phyloP scores from a whole-genome alignment of 2,329 filamentous ascomycete species.

The Hymenoscyphus infarciens region DNA sequence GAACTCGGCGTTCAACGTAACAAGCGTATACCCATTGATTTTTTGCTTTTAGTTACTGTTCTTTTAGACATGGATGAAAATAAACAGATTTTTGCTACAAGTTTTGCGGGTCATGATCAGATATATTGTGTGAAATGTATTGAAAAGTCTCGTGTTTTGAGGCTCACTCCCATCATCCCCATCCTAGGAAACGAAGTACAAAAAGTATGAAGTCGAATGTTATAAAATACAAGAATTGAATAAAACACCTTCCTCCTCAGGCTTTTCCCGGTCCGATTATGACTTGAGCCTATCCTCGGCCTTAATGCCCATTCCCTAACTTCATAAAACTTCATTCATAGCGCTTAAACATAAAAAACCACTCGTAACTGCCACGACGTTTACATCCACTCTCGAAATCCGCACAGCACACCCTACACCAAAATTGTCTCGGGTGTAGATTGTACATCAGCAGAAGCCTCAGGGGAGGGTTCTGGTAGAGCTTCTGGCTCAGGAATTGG shows the following conservation, averaged over 20 bases:
- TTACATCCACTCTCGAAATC: neutral
- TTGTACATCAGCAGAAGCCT: neutral
- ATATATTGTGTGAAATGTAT: neutral
- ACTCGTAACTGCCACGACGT: neutral
- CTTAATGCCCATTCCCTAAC: too few species aligned
- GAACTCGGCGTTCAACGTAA: slow-evolving; percentile 37
- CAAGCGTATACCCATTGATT: slow-evolving; percentile 35
- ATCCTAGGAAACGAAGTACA: neutral
- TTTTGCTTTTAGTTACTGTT: slow-evolving; percentile 28
- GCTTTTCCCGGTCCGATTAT: too few species aligned
- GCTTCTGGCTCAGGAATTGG: neutral
- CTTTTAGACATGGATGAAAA: neutral
- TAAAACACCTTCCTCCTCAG: too few species aligned
- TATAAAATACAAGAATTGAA: too few species aligned
- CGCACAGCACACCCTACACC: neutral
- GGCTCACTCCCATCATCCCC: too few species aligned
- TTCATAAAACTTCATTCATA: neutral
- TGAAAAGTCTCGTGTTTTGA: too few species aligned
- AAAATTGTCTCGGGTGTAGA: neutral
- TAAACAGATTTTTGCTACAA: neutral
- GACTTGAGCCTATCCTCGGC: too few species aligned
- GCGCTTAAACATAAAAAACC: neutral
- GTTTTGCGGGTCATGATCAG: too few species aligned
- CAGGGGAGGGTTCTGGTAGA: neutral
- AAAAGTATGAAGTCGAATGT: neutral